Conservation (phyloP, 371 early-diverging fungal species). For the Thermomucor indicae-seudaticae region DNA sequence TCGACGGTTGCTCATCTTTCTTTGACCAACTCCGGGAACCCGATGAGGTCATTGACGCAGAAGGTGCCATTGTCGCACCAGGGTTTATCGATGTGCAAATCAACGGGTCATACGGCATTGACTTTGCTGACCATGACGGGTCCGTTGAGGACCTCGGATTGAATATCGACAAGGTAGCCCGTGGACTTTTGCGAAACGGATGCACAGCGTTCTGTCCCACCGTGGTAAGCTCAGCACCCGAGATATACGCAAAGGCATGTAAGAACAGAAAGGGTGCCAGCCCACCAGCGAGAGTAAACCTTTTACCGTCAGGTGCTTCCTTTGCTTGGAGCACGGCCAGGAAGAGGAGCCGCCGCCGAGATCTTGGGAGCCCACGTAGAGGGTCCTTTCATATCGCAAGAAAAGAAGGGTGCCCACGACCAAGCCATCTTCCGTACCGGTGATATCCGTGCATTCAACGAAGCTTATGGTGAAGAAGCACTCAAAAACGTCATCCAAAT, state of each 20-base stretch:
- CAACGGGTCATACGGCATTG: slow-evolving; percentile 84
- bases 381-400: slow-evolving; percentile 67
- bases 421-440: slow-evolving; percentile 60
- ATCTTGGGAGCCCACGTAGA: slow-evolving; percentile 85
- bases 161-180: slow-evolving; percentile 64
- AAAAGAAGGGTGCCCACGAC: slow-evolving; percentile 77
- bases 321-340: slow-evolving; percentile 65
- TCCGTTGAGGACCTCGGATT: slow-evolving; percentile 41
- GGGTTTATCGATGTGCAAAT: slow-evolving; percentile 85
- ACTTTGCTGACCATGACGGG: slow-evolving; percentile 62
- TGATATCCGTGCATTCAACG: slow-evolving; percentile 62
- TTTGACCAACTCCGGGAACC: slow-evolving; percentile 64
- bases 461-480: slow-evolving; percentile 62
- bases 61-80: slow-evolving; percentile 69
- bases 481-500: slow-evolving; percentile 57
- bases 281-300: not conserved
- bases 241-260: slow-evolving; percentile 75
- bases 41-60: slow-evolving; percentile 71
- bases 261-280: not conserved
- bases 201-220: slow-evolving; percentile 86
- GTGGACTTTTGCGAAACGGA: slow-evolving; percentile 73
- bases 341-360: slow-evolving; percentile 69
- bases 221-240: slow-evolving; percentile 70
- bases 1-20: slow-evolving; percentile 70
- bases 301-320: slow-evolving; percentile 47